Evolutionary conservation across 176 grass and related monocot species (phyloP).

Genomic region (Carex scoparia): DNA sequence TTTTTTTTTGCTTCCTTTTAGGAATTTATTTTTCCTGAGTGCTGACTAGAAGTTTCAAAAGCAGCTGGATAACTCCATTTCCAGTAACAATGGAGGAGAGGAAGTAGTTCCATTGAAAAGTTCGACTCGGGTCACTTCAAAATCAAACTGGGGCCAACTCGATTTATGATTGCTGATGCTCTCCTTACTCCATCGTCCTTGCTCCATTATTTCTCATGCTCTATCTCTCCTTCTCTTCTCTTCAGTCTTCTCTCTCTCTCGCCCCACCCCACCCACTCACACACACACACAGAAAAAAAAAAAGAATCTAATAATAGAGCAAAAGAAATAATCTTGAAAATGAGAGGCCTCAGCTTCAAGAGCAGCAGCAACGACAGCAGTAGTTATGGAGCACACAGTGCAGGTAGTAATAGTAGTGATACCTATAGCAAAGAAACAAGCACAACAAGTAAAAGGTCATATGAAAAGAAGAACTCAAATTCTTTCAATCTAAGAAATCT

Average conservation of each 20-base stretch:
- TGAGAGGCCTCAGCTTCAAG: slow-evolving; percentile 31
- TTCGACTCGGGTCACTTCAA: slow-evolving; percentile 6
- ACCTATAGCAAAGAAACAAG: not conserved
- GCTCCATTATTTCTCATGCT: slow-evolving; percentile 21
- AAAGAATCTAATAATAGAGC: not conserved
- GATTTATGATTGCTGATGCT: not conserved
- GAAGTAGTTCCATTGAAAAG: not conserved
- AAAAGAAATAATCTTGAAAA: slow-evolving; percentile 10
- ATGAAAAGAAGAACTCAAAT: slow-evolving; percentile 25
- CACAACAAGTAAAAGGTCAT: not conserved
- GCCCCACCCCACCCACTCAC: not conserved
- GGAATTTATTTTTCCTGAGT: too few species aligned
- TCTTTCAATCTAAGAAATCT: slow-evolving; percentile 70
- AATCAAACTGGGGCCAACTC: slow-evolving; percentile 12
- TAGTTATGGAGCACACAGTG: slow-evolving; percentile 4
- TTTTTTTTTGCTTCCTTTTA: too few species aligned
- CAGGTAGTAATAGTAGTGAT: not conserved
- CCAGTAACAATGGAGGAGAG: not conserved
- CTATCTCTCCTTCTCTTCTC: not conserved
- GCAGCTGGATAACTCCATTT: not conserved
- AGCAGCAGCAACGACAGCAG: not conserved
- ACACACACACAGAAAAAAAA: too few species aligned
- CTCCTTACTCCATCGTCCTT: not conserved
- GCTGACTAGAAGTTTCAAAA: not conserved
- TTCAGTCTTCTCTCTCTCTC: not conserved